Conservation (phyloP, 768 basidiomycete genomes). For the Chalciporus piperatus region DNA sequence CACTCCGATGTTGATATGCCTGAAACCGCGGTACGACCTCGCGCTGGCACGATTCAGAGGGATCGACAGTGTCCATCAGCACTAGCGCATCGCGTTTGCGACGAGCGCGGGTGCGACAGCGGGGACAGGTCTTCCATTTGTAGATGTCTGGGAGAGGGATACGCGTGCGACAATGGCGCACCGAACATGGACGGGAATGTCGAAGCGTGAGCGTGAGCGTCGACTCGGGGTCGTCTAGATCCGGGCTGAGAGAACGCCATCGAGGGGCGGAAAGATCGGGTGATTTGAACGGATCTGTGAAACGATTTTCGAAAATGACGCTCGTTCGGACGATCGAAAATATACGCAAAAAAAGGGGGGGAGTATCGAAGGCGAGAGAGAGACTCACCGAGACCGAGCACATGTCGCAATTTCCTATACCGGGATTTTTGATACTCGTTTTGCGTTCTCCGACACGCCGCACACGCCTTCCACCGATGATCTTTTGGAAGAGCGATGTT, state of each 20-base stretch:
- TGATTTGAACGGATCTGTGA: constrained; percentile 1
- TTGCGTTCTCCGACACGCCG: constrained; percentile 38
- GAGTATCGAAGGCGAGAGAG: too few relatives aligned
- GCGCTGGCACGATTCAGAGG: too few relatives aligned
- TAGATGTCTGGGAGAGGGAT: constrained; percentile 39
- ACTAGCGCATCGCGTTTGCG: background rate
- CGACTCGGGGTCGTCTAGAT: background rate
- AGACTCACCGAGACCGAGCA: constrained; percentile 10
- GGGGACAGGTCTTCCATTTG: constrained; percentile 38
- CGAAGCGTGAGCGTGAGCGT: too few relatives aligned
- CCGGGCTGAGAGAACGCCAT: constrained; percentile 11
- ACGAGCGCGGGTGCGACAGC: constrained; percentile 30
- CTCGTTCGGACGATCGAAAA: too few relatives aligned
- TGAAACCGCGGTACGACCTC: constrained; percentile 13
- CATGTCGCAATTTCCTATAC: constrained; percentile 6
- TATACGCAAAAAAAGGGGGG: too few relatives aligned
- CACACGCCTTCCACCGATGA: constrained; percentile 43
- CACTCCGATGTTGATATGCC: constrained; percentile 20
- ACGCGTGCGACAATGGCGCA: constrained; percentile 33
- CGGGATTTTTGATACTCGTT: constrained; percentile 36
- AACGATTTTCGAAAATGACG: too few relatives aligned
- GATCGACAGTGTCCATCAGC: background rate
- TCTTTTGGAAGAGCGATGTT: constrained; percentile 30
- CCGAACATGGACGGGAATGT: constrained; percentile 39
- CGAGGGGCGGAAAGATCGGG: background rate